Evolutionary conservation across 2,329 filamentous ascomycete species (phyloP), one percentile per base, ranked within the genome.

Genomic region (Penicillium freii): DNA sequence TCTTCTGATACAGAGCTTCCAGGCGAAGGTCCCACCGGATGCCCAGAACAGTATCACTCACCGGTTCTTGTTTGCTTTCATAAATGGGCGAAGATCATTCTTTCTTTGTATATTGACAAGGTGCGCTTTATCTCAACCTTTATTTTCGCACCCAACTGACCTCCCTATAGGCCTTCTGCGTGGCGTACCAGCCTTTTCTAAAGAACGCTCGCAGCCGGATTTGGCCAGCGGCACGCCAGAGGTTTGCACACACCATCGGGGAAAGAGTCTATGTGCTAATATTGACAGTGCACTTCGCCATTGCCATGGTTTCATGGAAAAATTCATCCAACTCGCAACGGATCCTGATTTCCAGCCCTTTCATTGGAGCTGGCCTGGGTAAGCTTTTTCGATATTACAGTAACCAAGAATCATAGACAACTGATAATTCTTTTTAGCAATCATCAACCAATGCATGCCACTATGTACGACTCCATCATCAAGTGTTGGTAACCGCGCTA

Each of bases 361-460:
- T 47, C 75, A 78, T 47, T 80, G 78, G 78, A 77, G 75, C 57
- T 80, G 77, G 77, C 77, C 77, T 39, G 76, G 77, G 70, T 73
- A 60, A 62, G 69, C 54, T 15, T 38, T 10, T 10, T 11, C 2
- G 25, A 8, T 27, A 27, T 8, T 27, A 27, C 7, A 8, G 8
- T 27, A 2, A 8, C 25, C 25, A 34, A 17, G 17, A 25, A 31
- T 17, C 5, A 36, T n/a, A 15, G 31, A 5, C 17, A 33, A 44
- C 66, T 67, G 51, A 71, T 44, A 11, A n/a, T 29, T 53, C 9
- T 17, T 51, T 17, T 11, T 29, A 73, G 71, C 4, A 76, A 73
- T 45, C 74, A 77, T 54, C 76, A 78, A 57, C 76, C 76, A 2
- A 76, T 78, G 71, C 76, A 78, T 66, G 74, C 76, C 15, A 75